These are phyloP conservation scores for Plasmodium gonderi DNA, from an alignment of 169 alveolate genomes.

Conservation along the genomic window DNA sequence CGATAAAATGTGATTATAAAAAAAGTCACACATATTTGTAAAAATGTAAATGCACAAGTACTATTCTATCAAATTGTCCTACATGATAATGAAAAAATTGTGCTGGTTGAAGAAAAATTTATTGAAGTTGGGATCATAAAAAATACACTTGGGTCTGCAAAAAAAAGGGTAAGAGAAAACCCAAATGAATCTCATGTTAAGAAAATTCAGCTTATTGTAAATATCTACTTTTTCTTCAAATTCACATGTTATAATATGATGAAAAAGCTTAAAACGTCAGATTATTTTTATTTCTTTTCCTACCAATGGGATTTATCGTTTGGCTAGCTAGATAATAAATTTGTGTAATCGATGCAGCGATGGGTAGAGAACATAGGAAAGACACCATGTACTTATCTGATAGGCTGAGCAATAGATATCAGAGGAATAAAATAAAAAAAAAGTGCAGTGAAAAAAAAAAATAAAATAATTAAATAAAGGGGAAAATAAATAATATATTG, in stretches of 20 bases:
- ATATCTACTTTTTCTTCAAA: not conserved
- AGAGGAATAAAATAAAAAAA: not conserved
- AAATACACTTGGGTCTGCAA: slow-evolving; percentile 44
- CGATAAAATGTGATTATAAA: too few relatives aligned
- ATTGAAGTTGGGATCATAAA: slow-evolving; percentile 63
- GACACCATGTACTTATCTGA: slow-evolving; percentile 45
- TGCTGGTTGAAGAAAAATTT: slow-evolving; percentile 44
- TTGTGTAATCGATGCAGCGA: slow-evolving; percentile 38
- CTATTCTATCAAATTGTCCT: not conserved
- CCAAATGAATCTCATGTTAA: not conserved
- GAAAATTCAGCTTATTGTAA: not conserved
- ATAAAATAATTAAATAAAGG: not conserved
- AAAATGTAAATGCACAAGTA: not conserved
- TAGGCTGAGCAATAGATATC: not conserved
- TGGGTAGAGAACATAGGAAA: slow-evolving; percentile 25
- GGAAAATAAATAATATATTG: too few relatives aligned
- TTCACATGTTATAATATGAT: not conserved
- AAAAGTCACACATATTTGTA: not conserved
- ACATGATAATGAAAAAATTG: slow-evolving; percentile 55
- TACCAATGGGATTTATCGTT: slow-evolving; percentile 67
- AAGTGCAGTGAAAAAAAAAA: not conserved
- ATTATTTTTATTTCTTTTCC: not conserved
- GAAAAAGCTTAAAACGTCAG: not conserved
- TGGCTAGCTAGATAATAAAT: slow-evolving; percentile 9
- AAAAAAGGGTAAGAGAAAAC: not conserved